A percentile compares a stretch with the other conserved stretches of the same genome.
These are phyloP conservation scores for Argentina anserina DNA, from an alignment of 306 rosid species.

Conservation along the genomic window DNA sequence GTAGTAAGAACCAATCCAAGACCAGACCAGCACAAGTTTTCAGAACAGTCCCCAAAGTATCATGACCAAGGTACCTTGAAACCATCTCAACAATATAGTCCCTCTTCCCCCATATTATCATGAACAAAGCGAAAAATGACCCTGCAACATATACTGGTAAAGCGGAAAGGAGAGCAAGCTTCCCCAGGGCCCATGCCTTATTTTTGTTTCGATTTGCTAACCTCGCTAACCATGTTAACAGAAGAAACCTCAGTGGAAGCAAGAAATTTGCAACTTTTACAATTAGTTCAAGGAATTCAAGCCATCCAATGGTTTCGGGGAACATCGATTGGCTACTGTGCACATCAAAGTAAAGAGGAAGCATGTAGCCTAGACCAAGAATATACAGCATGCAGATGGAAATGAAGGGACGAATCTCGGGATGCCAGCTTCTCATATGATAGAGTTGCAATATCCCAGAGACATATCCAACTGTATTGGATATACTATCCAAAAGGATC, in stretches of 20 bases:
- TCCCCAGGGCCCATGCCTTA: not conserved
- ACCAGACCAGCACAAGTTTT: not conserved
- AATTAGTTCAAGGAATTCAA: not conserved
- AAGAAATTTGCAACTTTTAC: not conserved
- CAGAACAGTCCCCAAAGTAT: not conserved
- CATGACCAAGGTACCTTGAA: constrained; percentile 26
- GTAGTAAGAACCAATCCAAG: not conserved
- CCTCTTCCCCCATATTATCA: constrained; percentile 6
- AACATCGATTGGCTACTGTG: not conserved
- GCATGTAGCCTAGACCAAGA: constrained; percentile 38
- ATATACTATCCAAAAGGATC: constrained; percentile 41
- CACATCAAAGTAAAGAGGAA: constrained; percentile 55
- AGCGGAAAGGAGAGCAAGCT: constrained; percentile 29
- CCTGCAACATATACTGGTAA: not conserved
- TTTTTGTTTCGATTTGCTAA: constrained; percentile 1
- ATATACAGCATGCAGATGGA: constrained; percentile 43
- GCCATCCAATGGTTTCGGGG: not conserved
- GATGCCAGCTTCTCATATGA: constrained; percentile 45
- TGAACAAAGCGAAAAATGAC: not conserved
- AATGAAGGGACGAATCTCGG: constrained; percentile 41
- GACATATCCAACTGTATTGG: constrained; percentile 42
- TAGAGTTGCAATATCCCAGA: constrained; percentile 44
- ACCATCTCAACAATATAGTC: constrained; percentile 24
- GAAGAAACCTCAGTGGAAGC: not conserved
- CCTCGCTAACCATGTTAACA: not conserved